These are phyloP conservation scores for Trichoderma sp. DNA, from an alignment of 2,329 filamentous ascomycete genomes.

Conservation along the genomic window DNA sequence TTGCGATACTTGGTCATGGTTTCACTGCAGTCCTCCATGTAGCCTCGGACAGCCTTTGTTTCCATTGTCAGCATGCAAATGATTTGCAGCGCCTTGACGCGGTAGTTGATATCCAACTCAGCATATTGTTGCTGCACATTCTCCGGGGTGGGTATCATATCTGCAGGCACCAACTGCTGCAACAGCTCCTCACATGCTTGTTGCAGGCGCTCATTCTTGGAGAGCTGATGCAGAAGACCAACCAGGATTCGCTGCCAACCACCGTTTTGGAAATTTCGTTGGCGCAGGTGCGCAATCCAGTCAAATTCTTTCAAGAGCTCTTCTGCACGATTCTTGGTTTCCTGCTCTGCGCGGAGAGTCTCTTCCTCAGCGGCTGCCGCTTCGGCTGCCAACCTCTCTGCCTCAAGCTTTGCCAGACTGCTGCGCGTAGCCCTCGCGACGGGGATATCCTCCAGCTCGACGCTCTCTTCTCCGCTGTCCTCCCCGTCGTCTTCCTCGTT, in stretches of 20 bases:
- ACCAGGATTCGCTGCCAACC: slow-evolving; percentile 91
- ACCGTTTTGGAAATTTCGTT: slow-evolving; percentile 80
- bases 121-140: slow-evolving; percentile 71
- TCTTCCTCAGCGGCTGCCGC: slow-evolving; percentile 52
- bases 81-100: slow-evolving; percentile 76
- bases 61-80: slow-evolving; percentile 81
- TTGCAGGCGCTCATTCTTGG: slow-evolving; percentile 67
- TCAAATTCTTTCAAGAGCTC: slow-evolving; percentile 72
- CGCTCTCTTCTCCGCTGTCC: slow-evolving; percentile 51
- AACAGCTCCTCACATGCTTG: slow-evolving; percentile 76
- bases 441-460: slow-evolving; percentile 68
- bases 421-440: slow-evolving; percentile 74
- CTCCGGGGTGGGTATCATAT: slow-evolving; percentile 70
- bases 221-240: slow-evolving; percentile 80
- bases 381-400: slow-evolving; percentile 63
- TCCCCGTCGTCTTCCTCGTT: slow-evolving; percentile 45
- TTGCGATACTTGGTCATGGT: slow-evolving; percentile 95
- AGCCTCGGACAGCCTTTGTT: slow-evolving; percentile 80
- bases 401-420: slow-evolving; percentile 78
- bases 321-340: slow-evolving; percentile 63
- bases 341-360: slow-evolving; percentile 44
- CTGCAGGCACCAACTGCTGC: slow-evolving; percentile 73
- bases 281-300: slow-evolving; percentile 81
- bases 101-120: slow-evolving; percentile 75
- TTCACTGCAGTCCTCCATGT: slow-evolving; percentile 88